These are phyloP conservation scores for Naganishia vishniacii DNA, from an alignment of 768 basidiomycete species.

Conservation along the genomic window DNA sequence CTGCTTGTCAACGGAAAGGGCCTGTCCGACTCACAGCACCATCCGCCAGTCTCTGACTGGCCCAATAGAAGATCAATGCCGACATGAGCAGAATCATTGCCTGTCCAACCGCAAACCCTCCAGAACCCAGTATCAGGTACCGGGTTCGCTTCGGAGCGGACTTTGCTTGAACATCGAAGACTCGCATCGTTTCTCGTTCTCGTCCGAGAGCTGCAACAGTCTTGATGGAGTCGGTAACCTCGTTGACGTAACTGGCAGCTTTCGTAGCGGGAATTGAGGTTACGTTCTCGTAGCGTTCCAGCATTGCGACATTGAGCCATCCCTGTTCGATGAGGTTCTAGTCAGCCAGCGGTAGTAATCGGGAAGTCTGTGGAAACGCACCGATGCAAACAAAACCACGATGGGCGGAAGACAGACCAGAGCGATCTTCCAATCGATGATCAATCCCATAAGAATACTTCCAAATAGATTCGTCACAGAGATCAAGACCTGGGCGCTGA, in stretches of 20 bases:
- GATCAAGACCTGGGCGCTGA: slow-evolving; percentile 37
- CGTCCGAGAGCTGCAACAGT: slow-evolving; percentile 34
- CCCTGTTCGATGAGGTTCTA: slow-evolving; percentile 16
- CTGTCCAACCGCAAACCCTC: slow-evolving; percentile 28
- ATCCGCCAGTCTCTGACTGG: slow-evolving; percentile 28
- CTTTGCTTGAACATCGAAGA: slow-evolving; percentile 29
- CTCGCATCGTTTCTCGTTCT: slow-evolving; percentile 33
- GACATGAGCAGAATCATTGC: slow-evolving; percentile 33
- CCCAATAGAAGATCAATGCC: slow-evolving; percentile 39
- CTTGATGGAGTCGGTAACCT: slow-evolving; percentile 35
- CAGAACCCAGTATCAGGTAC: slow-evolving; percentile 26
- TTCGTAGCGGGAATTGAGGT: slow-evolving; percentile 27
- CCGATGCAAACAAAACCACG: slow-evolving; percentile 21
- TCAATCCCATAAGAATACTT: slow-evolving; percentile 35
- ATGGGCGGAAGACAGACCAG: slow-evolving; percentile 36
- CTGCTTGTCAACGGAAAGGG: neutral
- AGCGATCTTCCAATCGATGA: slow-evolving; percentile 39
- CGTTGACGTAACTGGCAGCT: slow-evolving; percentile 34
- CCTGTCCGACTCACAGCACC: slow-evolving; percentile 27
- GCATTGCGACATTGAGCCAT: slow-evolving; percentile 31
- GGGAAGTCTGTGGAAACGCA: neutral
- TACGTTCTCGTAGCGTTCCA: slow-evolving; percentile 32
- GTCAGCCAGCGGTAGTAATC: too few species aligned
- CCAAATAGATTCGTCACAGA: slow-evolving; percentile 33
- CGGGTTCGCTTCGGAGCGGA: slow-evolving; percentile 14